Conservation (phyloP, 2,329 filamentous ascomycete species). For the Mycocentrospora acerina region DNA sequence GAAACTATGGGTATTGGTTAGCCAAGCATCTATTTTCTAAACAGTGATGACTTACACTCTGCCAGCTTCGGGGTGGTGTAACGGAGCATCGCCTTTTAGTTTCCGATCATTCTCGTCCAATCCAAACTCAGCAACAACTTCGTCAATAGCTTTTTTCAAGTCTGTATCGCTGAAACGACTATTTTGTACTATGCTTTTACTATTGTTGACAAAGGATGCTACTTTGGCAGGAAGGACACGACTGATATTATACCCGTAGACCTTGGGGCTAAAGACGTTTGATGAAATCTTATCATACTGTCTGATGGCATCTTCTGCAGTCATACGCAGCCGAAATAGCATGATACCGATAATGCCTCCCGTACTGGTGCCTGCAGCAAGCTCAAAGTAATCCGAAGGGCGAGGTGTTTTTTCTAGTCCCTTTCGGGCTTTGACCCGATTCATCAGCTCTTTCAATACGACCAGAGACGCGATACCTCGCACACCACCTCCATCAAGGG, state of each 20-base stretch:
- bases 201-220: conserved; percentile 4
- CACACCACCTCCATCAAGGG: conserved; percentile 6
- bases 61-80: neutral
- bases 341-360: conserved; percentile 6
- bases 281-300: conserved; percentile 4
- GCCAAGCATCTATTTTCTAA: no score
- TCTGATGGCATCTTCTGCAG: neutral
- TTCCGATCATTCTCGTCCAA: conserved; percentile 1
- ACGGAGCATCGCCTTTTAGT: conserved; percentile 1
- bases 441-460: conserved; percentile 3
- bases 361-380: conserved; percentile 5
- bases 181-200: conserved; percentile 5
- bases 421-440: neutral
- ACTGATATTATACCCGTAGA: conserved; percentile 5
- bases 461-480: conserved; percentile 2
- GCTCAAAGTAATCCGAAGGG: conserved; percentile 5
- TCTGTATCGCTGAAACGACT: conserved; percentile 1
- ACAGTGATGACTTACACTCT: neutral
- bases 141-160: conserved; percentile 2
- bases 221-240: neutral
- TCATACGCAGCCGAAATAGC: conserved; percentile 3
- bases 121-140: neutral
- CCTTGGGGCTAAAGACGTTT: conserved; percentile 4
- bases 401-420: neutral
- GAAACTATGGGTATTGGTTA: neutral